A percentile compares a stretch with the other conserved stretches of the same genome.
phyloP scores from a whole-genome alignment of 2,329 filamentous ascomycete species.

The Zymoseptoria tritici region DNA sequence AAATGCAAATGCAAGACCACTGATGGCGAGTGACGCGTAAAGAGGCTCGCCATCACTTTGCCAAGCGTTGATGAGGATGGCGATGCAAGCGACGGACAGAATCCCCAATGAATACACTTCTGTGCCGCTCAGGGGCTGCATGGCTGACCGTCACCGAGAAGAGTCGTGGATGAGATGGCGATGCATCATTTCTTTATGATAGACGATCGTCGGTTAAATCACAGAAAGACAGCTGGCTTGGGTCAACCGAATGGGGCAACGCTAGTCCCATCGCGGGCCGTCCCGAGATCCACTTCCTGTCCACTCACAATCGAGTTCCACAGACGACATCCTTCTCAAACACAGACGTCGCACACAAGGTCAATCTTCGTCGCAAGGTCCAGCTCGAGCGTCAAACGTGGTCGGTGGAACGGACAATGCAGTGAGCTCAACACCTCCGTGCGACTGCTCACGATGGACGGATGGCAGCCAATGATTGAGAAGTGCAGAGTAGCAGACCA shows the following conservation, averaged over 20 bases:
- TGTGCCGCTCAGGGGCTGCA: constrained; percentile 40
- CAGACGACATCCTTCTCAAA: not conserved
- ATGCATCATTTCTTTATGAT: not conserved
- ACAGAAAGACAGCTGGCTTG: not conserved
- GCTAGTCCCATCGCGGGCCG: not conserved
- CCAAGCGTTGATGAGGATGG: constrained; percentile 73
- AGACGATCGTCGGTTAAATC: not conserved
- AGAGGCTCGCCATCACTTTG: constrained; percentile 81
- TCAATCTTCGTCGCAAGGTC: not conserved
- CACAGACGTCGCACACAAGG: not conserved
- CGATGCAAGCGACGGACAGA: constrained; percentile 61
- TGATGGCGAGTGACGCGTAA: constrained; percentile 79
- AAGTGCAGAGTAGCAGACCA: not conserved
- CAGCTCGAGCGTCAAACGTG: not conserved
- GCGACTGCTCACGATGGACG: not conserved
- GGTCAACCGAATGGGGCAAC: not conserved
- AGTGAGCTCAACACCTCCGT: not conserved
- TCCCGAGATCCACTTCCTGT: not conserved
- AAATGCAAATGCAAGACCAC: constrained; percentile 71
- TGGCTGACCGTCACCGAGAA: constrained; percentile 2
- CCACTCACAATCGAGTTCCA: not conserved
- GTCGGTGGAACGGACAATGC: not conserved
- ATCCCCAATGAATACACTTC: constrained; percentile 54
- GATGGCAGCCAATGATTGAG: not conserved
- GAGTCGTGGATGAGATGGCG: not conserved